Percentiles rank a stretch among this genome's conserved stretches.
phyloP scores from a whole-genome alignment of 1,139 yeast species.

The Geotrichum siamense region DNA sequence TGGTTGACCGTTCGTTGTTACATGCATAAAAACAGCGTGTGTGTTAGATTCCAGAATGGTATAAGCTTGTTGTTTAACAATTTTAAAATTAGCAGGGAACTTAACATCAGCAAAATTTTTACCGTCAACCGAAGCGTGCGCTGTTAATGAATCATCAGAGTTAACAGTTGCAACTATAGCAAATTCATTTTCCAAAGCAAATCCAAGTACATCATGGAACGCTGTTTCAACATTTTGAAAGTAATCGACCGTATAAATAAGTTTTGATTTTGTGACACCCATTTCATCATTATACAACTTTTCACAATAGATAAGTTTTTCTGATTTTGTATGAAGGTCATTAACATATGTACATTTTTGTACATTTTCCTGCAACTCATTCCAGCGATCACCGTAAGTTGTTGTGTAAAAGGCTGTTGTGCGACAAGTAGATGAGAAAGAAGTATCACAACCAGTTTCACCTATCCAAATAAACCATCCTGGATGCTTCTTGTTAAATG shows the following conservation, averaged over 20 bases:
- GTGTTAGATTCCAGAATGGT: constrained; percentile 74
- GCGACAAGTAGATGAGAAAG: constrained; percentile 43
- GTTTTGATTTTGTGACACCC: constrained; percentile 28
- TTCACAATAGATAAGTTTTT: constrained; percentile 59
- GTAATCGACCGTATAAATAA: constrained; percentile 49
- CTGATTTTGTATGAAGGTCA: constrained; percentile 38
- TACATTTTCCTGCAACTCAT: constrained; percentile 45
- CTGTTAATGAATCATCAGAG: constrained; percentile 44
- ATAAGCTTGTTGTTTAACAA: constrained; percentile 67
- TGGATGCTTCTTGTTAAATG: constrained; percentile 52
- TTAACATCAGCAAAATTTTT: constrained; percentile 64
- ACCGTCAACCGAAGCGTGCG: constrained; percentile 82
- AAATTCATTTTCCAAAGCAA: constrained; percentile 58
- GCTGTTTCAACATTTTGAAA: constrained; percentile 40
- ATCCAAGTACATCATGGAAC: constrained; percentile 54
- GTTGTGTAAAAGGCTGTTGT: constrained; percentile 46
- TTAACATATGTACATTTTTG: constrained; percentile 63
- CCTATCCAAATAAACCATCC: constrained; percentile 68
- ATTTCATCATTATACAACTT: constrained; percentile 32
- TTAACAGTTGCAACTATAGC: constrained; percentile 61
- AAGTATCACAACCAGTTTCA: constrained; percentile 47
- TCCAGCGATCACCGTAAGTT: constrained; percentile 56
- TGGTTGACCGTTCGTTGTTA: constrained; percentile 51
- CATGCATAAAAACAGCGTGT: constrained; percentile 73
- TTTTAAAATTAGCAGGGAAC: constrained; percentile 64